Evolutionary conservation across 805 yeast genomes (phyloP).

Genomic region (Groenewaldozyma tartarivorans): DNA sequence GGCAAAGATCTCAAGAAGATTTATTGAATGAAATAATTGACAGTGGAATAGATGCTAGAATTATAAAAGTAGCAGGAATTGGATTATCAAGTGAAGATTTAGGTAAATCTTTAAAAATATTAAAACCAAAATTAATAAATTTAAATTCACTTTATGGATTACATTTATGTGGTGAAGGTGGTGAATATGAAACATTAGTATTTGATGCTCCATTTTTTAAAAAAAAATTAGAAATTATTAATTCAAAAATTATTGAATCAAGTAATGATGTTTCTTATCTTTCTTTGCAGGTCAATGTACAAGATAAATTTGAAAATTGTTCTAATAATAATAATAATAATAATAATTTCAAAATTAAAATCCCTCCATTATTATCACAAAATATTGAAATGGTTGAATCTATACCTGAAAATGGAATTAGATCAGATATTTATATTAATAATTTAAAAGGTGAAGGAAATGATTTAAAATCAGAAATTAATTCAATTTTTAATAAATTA

Average conservation of each 20-base stretch:
- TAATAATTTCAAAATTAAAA: slow-evolving; percentile 2
- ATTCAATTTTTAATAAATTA: slow-evolving; percentile 11
- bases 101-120: slow-evolving; percentile 55
- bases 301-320: slow-evolving; percentile 20
- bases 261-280: slow-evolving; percentile 65
- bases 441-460: neutral
- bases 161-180: slow-evolving; percentile 98
- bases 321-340: slow-evolving; percentile 16
- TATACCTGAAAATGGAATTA: neutral
- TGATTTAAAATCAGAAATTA: slow-evolving; percentile 11
- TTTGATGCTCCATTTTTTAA: slow-evolving; percentile 81
- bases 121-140: slow-evolving; percentile 43
- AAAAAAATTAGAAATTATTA: slow-evolving; percentile 36
- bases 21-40: slow-evolving; percentile 74
- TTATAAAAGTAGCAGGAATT: slow-evolving; percentile 88
- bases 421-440: neutral
- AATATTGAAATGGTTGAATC: slow-evolving; percentile 16
- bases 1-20: slow-evolving; percentile 82
- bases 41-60: slow-evolving; percentile 62
- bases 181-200: slow-evolving; percentile 92
- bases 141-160: slow-evolving; percentile 65
- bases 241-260: slow-evolving; percentile 34
- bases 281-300: slow-evolving; percentile 43
- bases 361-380: slow-evolving; percentile 24
- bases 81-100: slow-evolving; percentile 63